Evolutionary conservation across 1,284 basidiomycete genomes (phyloP).

Genomic region (Malassezia psittaci): DNA sequence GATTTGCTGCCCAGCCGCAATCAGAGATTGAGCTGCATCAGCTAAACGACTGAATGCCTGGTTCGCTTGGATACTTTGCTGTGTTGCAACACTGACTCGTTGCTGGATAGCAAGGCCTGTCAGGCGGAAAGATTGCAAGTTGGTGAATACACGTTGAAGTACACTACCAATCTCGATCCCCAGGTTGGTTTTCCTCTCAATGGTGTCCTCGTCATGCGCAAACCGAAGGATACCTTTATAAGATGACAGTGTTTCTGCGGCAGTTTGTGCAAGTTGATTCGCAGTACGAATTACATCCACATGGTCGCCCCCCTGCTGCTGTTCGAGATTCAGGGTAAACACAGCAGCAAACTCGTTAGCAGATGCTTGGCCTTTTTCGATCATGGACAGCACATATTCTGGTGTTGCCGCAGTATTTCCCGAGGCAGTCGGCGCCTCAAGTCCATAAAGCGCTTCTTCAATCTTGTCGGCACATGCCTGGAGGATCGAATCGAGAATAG

Average conservation of each 20-base stretch:
- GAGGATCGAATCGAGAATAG: slow-evolving; percentile 96
- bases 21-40: slow-evolving; percentile 70
- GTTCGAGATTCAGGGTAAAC: slow-evolving; percentile 81
- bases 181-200: slow-evolving; percentile 75
- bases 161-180: slow-evolving; percentile 79
- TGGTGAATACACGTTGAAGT: slow-evolving; percentile 82
- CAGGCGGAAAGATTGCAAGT: slow-evolving; percentile 88
- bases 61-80: slow-evolving; percentile 77
- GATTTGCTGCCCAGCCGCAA: slow-evolving; percentile 72
- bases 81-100: slow-evolving; percentile 75
- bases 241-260: slow-evolving; percentile 81
- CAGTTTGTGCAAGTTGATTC: slow-evolving; percentile 87
- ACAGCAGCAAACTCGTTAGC: slow-evolving; percentile 91
- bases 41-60: slow-evolving; percentile 72
- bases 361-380: slow-evolving; percentile 87
- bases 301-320: slow-evolving; percentile 80
- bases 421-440: slow-evolving; percentile 84
- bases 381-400: slow-evolving; percentile 94
- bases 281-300: slow-evolving; percentile 97
- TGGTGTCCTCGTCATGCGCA: slow-evolving; percentile 76
- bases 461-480: slow-evolving; percentile 90
- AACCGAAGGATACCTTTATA: slow-evolving; percentile 92
- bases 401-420: slow-evolving; percentile 94
- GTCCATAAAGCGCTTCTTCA: slow-evolving; percentile 91
- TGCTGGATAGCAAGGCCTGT: slow-evolving; percentile 53